Evolutionary conservation across 108 stramenopile species (phyloP).

Genomic region (Skeletonema menzelii): DNA sequence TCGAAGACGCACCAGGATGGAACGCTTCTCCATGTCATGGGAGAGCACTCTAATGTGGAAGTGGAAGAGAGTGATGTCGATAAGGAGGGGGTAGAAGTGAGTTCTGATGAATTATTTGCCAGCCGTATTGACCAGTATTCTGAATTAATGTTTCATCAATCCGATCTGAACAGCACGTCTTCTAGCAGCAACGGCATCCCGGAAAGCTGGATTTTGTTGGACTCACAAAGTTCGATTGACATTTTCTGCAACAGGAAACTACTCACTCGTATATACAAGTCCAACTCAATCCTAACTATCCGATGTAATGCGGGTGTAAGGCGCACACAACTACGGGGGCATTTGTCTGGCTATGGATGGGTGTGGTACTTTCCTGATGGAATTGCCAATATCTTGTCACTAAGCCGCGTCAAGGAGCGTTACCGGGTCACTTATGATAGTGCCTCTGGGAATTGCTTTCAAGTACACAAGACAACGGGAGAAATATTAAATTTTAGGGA

Average conservation of each 20-base stretch:
- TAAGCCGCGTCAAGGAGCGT: slow-evolving; percentile 9
- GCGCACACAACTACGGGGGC: slow-evolving; percentile 6
- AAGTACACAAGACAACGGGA: no score
- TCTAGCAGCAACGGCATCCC: not conserved
- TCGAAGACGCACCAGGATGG: no score
- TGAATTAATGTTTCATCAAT: no score
- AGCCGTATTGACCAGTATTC: no score
- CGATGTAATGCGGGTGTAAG: slow-evolving; percentile 26
- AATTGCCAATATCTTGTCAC: slow-evolving; percentile 53
- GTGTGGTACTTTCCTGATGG: slow-evolving; percentile 51
- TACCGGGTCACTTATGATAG: slow-evolving; percentile 32
- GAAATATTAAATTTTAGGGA: no score
- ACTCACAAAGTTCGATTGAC: slow-evolving; percentile 52
- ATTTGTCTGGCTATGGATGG: slow-evolving; percentile 28
- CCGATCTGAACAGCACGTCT: no score
- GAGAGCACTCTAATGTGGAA: no score
- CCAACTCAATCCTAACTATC: slow-evolving; percentile 1
- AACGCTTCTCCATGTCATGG: no score
- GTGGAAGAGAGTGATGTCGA: no score
- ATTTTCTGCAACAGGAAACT: slow-evolving; percentile 35
- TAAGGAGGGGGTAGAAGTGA: no score
- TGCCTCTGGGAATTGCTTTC: no score
- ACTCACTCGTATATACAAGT: slow-evolving; percentile 14
- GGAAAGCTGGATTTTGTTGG: slow-evolving; percentile 27
- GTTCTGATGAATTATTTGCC: no score